phyloP scores from a whole-genome alignment of 495 filamentous ascomycete species.

The Chlorociboria aeruginascens region DNA sequence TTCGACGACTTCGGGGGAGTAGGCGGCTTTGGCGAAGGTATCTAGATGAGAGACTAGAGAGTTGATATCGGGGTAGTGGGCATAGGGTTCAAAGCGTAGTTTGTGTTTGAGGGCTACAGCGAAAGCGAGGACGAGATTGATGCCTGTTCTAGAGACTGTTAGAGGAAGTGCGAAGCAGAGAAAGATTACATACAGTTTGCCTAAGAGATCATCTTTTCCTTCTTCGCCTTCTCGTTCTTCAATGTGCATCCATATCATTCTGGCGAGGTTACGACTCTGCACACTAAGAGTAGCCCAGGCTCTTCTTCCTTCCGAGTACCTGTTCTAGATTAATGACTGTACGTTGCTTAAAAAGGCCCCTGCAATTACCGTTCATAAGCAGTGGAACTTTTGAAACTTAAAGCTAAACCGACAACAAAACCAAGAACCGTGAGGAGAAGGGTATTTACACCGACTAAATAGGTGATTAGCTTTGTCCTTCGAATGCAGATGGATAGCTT shows the following conservation, averaged over 20 bases:
- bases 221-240: slow-evolving; percentile 45
- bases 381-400: slow-evolving; percentile 75
- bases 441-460: slow-evolving; percentile 44
- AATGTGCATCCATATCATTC: slow-evolving; percentile 68
- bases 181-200: slow-evolving; percentile 32
- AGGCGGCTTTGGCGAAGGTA: slow-evolving; percentile 60
- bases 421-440: slow-evolving; percentile 74
- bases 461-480: too few species aligned
- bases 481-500: slow-evolving; percentile 14
- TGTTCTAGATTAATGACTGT: background rate
- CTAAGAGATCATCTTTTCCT: slow-evolving; percentile 57
- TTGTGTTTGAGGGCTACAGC: slow-evolving; percentile 68
- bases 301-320: slow-evolving; percentile 59
- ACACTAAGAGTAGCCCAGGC: slow-evolving; percentile 68
- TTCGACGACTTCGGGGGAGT: slow-evolving; percentile 30
- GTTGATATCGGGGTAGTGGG: slow-evolving; percentile 56
- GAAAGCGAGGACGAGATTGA: slow-evolving; percentile 75
- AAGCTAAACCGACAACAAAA: slow-evolving; percentile 76
- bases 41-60: slow-evolving; percentile 47
- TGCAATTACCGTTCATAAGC: slow-evolving; percentile 58
- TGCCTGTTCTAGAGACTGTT: slow-evolving; percentile 32
- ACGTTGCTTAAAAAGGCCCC: slow-evolving; percentile 17
- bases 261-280: slow-evolving; percentile 59
- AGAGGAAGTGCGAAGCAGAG: background rate
- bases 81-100: slow-evolving; percentile 79